phyloP scores from a whole-genome alignment of 495 filamentous ascomycete genomes.

The Lophiostoma macrostomum region DNA sequence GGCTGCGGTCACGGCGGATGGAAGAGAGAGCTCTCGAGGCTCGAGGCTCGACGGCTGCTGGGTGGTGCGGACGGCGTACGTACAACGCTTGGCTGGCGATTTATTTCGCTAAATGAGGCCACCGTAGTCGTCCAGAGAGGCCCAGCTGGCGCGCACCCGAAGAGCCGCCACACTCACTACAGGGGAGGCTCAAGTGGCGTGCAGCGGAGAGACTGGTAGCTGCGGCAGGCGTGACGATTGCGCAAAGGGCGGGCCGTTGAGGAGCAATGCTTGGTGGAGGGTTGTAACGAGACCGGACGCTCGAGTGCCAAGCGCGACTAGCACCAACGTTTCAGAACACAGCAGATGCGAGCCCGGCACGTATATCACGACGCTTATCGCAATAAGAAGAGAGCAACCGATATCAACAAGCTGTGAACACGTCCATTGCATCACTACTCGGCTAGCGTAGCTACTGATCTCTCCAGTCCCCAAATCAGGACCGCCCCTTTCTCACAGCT shows the following conservation, averaged over 20 bases:
- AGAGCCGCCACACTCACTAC: neutral
- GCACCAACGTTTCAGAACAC: constrained; percentile 13
- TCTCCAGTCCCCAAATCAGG: constrained; percentile 20
- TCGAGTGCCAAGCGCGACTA: constrained; percentile 15
- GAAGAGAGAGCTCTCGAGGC: neutral
- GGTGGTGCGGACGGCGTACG: neutral
- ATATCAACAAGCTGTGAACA: too few relatives aligned
- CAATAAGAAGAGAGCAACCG: too few relatives aligned
- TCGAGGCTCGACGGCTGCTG: neutral
- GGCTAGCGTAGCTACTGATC: too few relatives aligned
- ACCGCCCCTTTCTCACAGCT: neutral
- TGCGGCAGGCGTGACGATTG: too few relatives aligned
- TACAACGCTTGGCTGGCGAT: constrained; percentile 15
- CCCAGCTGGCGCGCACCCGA: constrained; percentile 6
- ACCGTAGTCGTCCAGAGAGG: constrained; percentile 21
- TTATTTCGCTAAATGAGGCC: constrained; percentile 35
- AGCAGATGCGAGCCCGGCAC: too few relatives aligned
- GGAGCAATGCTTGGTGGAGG: neutral
- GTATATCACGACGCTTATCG: too few relatives aligned
- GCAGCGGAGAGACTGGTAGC: neutral
- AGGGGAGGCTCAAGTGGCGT: constrained; percentile 3
- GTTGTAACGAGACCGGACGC: neutral
- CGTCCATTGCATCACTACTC: too few relatives aligned
- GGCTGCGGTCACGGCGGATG: constrained; percentile 8
- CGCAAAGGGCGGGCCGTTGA: too few relatives aligned